These are phyloP conservation scores for Eucalyptus pauciflora DNA, from an alignment of 345 rosid species.

Conservation along the genomic window DNA sequence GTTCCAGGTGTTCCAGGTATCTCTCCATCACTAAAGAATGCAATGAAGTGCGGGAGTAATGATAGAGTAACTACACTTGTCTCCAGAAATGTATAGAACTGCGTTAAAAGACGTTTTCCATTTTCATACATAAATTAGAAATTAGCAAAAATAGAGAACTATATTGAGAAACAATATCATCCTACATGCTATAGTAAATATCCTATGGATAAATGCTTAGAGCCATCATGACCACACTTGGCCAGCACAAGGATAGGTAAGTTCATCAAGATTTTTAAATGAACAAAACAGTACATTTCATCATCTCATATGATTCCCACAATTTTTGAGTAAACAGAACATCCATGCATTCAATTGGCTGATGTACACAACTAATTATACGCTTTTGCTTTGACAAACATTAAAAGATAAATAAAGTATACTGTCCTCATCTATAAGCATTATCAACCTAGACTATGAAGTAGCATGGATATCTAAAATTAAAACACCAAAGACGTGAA, in stretches of 20 bases:
- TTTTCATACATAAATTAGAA: neutral
- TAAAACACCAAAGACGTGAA: neutral
- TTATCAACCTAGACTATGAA: neutral
- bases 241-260: neutral
- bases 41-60: conserved; percentile 76
- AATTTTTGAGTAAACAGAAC: neutral
- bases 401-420: neutral
- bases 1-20: conserved; percentile 93
- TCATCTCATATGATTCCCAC: neutral
- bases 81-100: conserved; percentile 95
- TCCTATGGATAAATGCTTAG: neutral
- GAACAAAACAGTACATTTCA: neutral
- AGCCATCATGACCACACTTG: neutral
- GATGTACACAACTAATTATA: neutral
- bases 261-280: neutral
- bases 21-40: conserved; percentile 89
- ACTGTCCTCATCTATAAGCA: neutral
- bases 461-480: neutral
- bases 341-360: neutral
- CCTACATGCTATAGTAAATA: neutral
- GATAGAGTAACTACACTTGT: conserved; percentile 80
- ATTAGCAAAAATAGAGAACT: neutral
- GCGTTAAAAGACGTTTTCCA: conserved; percentile 12
- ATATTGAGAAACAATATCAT: neutral
- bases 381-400: neutral